Evolutionary conservation across 805 yeast genomes (phyloP), one percentile per base, ranked within the genome.

Genomic region (Wickerhamiella siamensis): DNA sequence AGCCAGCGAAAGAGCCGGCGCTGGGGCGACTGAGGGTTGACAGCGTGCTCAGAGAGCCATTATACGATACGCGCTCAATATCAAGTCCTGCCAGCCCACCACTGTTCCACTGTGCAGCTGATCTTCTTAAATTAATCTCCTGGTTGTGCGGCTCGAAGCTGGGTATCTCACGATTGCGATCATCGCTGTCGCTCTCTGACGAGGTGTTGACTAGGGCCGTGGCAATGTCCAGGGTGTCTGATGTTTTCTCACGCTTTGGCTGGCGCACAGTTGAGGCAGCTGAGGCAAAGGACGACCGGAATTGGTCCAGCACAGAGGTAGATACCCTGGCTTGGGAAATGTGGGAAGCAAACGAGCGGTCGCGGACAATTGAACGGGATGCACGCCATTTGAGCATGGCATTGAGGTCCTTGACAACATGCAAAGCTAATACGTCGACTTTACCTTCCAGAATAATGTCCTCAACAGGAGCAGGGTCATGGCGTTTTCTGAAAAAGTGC

Each of bases 401-500:
- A 10, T 55, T 49, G 27, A 57, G 51, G 42, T 59, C 62, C 18
- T 55, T 49, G 29, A 60, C 44, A 15, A 56, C 54, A 18, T 55
- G 47, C 33, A 58, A 56, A 14, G 60, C 56, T 32, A 60, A 47
- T 29, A 60, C 33, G 38, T 60, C 64, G 32, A 59, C 50, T 26
- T 49, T 50, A 29, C 45, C 46, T 21, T 49, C 51, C 17, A 53
- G 50, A 14, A 37, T 40, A 3, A 48, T 47, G 32, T 50, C 47
- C 21, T 37, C 33, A 2, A 26, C 15, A 6, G 32, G 33, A 5
- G 26, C 36, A 16, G 33, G 29, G 8, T 4, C 24, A 16, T 15
- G 22, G 26, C 27, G 37, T 16, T 18, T 26, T 5, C 20, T n/a
- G 22, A 40, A 34, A 24, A 40, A 10, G 5, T 20, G 22, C 17